Evolutionary conservation across 169 alveolate genomes (phyloP), one percentile per base, ranked within the genome.

Genomic region (Cryptosporidium parvum): DNA sequence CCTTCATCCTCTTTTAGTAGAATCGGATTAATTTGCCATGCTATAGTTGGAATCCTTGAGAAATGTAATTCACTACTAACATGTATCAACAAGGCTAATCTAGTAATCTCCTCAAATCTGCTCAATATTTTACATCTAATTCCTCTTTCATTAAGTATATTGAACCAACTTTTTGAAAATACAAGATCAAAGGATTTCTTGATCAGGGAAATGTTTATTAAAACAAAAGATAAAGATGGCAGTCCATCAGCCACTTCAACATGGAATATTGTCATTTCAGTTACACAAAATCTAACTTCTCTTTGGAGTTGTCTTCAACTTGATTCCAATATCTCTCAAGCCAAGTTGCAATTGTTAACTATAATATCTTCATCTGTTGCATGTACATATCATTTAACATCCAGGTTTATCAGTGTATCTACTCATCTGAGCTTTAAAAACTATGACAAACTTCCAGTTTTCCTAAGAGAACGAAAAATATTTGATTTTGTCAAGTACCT

Each of bases 401-500:
- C 89, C 52, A 59, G 89, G 37, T 61, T 80, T 44, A 80, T 80
- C 6, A 53, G 51, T 8, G 39, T 80, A 39, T 26, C 73, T 29
- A 80, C 89, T 6, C 8, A 65, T 44, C 21, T 42, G 56, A 65
- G 80, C 35, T 65, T 67, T 23, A 35, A 44, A 33, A 42, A 80
- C 67, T 62, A 69, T 31, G 68, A 59, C 37, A 67, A 80, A 26
- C 75, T 80, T 33, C 89, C 89, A 44, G 8, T 62, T 21, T 61
- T 80, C 37, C 9, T 80, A 37, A 62, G 67, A 39, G 65, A 80
- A 37, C 59, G 52, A 1, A 35, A 16, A 3, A 23, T 80, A 29
- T 80, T 59, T 39, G 89, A 80, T 37, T 80, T 80, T 59, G 51
- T 80, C 21, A 42, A 48, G 26, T 80, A 35, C 44, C 59, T 80